A percentile compares a stretch with the other conserved stretches of the same genome.
phyloP scores from a whole-genome alignment of 192 early-diverging fungal species.

The Backusella tarrabulga region DNA sequence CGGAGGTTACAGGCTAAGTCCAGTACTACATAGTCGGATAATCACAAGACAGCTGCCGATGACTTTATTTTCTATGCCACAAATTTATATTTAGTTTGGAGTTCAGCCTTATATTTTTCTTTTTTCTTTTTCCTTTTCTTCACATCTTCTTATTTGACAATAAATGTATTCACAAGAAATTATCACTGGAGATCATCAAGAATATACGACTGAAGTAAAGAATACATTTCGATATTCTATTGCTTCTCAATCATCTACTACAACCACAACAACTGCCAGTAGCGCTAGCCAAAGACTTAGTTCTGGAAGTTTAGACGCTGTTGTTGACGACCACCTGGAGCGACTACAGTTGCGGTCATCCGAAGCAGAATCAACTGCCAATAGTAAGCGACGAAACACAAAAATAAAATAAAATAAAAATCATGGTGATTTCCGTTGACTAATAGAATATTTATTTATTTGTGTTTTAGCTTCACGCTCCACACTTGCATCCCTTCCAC shows the following conservation, averaged over 20 bases:
- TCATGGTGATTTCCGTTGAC: neutral
- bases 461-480: slow-evolving; percentile 5
- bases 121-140: neutral
- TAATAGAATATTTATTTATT: neutral
- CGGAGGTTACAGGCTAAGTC: neutral
- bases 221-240: slow-evolving; percentile 10
- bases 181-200: neutral
- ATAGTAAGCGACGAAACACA: slow-evolving; percentile 1
- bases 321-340: neutral
- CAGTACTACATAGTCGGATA: neutral
- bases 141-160: neutral
- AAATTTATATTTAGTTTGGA: slow-evolving; percentile 6
- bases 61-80: neutral
- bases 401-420: neutral
- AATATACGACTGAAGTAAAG: neutral
- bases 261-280: neutral
- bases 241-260: slow-evolving; percentile 5
- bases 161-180: neutral
- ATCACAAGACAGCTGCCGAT: neutral
- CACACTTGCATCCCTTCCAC: slow-evolving; percentile 10
- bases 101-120: neutral
- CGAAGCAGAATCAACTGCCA: neutral
- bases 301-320: neutral
- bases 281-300: slow-evolving; percentile 10
- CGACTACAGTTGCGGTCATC: neutral